These are phyloP conservation scores for Theobroma grandiflorum DNA, from an alignment of 441 rosid species.

Conservation along the genomic window DNA sequence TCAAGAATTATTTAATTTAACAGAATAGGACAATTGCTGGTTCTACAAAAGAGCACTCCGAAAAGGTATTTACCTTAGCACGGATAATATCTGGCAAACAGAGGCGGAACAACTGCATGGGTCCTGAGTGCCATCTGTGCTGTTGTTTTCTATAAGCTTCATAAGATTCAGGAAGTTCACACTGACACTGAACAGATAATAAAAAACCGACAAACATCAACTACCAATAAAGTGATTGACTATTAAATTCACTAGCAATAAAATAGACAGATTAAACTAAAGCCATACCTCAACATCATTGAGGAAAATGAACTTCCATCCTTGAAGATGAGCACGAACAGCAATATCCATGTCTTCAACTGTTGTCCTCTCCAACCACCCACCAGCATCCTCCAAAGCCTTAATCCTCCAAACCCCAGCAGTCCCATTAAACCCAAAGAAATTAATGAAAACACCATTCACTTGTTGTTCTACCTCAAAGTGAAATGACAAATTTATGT, in stretches of 20 bases:
- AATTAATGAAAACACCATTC: conserved; percentile 80
- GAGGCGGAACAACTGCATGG: conserved; percentile 95
- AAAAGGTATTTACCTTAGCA: conserved; percentile 60
- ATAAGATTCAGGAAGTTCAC: conserved; percentile 94
- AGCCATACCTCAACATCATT: conserved; percentile 81
- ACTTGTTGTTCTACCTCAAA: conserved; percentile 99
- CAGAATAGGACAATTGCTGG: neutral
- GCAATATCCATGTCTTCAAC: conserved; percentile 99
- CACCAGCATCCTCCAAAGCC: conserved; percentile 96
- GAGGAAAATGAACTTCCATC: conserved; percentile 90
- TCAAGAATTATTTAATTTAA: neutral
- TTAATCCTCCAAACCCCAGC: conserved; percentile 98
- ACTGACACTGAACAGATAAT: conserved; percentile 70
- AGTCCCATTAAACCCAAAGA: conserved; percentile 96
- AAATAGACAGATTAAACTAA: neutral
- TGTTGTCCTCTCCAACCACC: conserved; percentile 97
- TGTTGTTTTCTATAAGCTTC: conserved; percentile 97
- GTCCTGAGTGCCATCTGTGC: conserved; percentile 98
- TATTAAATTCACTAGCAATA: neutral
- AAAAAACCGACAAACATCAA: conserved; percentile 19
- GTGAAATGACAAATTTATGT: conserved; percentile 87
- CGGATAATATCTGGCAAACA: conserved; percentile 73
- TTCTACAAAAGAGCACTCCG: neutral
- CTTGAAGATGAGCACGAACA: conserved; percentile 90
- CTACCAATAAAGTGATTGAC: neutral